Base-by-base conservation (phyloP, 2,329 filamentous ascomycete species). In the Cladophialophora exuberans region DNA sequence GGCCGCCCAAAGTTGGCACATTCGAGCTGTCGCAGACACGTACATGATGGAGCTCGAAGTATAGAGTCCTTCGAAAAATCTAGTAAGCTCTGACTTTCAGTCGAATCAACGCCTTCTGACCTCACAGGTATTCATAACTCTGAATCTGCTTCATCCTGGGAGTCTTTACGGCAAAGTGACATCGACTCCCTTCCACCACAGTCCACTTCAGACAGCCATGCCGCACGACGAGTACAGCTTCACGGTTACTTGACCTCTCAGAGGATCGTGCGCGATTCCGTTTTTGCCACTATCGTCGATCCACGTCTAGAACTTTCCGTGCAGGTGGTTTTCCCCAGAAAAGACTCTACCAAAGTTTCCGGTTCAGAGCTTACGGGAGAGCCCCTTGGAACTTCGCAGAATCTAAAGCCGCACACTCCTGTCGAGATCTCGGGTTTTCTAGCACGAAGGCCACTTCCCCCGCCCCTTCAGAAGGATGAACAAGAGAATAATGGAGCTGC, bases 241-340 rank as follows among this genome's bases (percentile, higher is more conserved):
- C 59, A 49, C 26, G 62, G 62, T 22, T 64, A 62, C 38, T 47
- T 64, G 18, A 64, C 62, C 18, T 62, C 60, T 39, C 17, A 59
- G 45, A 31, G 46, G 49, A 26, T n/a, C n/a, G n/a, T n/a, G n/a
- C n/a, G n/a, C n/a, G n/a, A n/a, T 56, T 62, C 36, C 47, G 60
- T 17, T 65, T 64, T 42, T 17, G 60, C 10, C 55, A 56, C 36
- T 48, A n/a, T 59, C 7, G 59, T 63, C 44, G 51, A 57, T 50
- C n/a, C 55, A 51, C 20, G 43, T 44, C 25, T 63, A 26, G 48
- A 56, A 22, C 45, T 47, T 31, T 48, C 55, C 10, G 42, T 63
- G 9, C 63, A 71, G 59, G 65, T 66, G 18, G 50, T 64, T 17
- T 31, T 55, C 11, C 42, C 33, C 23, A 42, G 22, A 42, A 59